Conservation (phyloP, 768 basidiomycete genomes). For the Boletus subparvulus region DNA sequence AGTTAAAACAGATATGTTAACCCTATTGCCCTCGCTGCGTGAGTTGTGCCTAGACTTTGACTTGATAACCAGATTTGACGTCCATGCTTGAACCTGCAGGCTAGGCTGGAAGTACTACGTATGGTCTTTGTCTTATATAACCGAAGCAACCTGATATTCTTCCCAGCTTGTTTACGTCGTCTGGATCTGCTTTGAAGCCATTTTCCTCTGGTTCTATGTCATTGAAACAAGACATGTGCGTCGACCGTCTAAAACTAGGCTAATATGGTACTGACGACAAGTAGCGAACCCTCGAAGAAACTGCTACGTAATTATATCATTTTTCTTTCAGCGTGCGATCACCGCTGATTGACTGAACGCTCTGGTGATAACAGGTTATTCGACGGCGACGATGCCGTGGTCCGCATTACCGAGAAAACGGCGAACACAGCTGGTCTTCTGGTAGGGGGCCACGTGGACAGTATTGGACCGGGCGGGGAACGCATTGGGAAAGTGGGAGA, state of each 20-base stretch:
- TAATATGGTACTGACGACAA: background rate
- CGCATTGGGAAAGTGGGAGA: no score
- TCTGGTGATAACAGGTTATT: slow-evolving; percentile 1
- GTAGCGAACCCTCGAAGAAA: slow-evolving; percentile 12
- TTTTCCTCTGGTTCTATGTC: slow-evolving; percentile 35
- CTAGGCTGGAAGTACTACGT: slow-evolving; percentile 48
- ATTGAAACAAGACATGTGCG: slow-evolving; percentile 36
- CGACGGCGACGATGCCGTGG: background rate
- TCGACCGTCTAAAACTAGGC: background rate
- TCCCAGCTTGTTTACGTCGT: slow-evolving; percentile 36
- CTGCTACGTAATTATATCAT: background rate
- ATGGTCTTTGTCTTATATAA: background rate
- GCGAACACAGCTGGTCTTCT: background rate
- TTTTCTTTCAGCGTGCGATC: background rate
- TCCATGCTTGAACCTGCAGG: slow-evolving; percentile 1
- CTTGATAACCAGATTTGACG: background rate
- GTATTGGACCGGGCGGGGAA: background rate
- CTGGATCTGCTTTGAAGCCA: slow-evolving; percentile 40
- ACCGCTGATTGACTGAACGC: no score
- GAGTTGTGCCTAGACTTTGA: background rate
- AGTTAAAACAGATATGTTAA: slow-evolving; percentile 29
- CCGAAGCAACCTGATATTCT: background rate
- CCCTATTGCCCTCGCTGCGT: slow-evolving; percentile 32
- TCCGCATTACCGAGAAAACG: background rate
- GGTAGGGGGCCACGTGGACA: background rate